Conservation (phyloP, 441 rosid genomes). For the Mallotus repandus region DNA sequence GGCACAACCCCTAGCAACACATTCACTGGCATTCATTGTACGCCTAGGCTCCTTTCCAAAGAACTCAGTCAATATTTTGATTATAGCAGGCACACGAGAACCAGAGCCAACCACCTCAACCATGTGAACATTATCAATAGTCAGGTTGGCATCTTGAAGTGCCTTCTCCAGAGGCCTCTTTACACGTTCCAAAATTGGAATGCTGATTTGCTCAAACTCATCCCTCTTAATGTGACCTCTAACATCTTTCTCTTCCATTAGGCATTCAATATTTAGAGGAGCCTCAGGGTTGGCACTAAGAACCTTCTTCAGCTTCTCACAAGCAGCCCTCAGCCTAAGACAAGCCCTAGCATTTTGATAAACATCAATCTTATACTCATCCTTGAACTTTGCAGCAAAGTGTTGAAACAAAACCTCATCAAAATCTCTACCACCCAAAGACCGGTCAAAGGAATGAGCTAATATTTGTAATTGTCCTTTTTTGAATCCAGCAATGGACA, state of each 20-base stretch:
- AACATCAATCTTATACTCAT: constrained; percentile 88
- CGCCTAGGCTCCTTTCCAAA: constrained; percentile 97
- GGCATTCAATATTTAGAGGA: constrained; percentile 86
- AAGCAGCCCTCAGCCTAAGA: constrained; percentile 74
- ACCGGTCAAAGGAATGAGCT: constrained; percentile 75
- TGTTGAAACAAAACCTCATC: constrained; percentile 84
- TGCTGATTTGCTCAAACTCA: constrained; percentile 82
- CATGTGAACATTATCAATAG: constrained; percentile 68
- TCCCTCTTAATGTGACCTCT: constrained; percentile 85
- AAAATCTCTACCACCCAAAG: constrained; percentile 92
- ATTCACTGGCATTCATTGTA: constrained; percentile 98
- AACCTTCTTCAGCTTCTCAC: constrained; percentile 93
- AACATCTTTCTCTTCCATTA: constrained; percentile 98
- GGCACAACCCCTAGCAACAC: constrained; percentile 92
- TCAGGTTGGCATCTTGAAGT: constrained; percentile 77
- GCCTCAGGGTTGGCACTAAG: constrained; percentile 95
- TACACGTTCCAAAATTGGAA: constrained; percentile 84
- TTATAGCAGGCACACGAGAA: constrained; percentile 80
- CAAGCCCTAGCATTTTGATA: constrained; percentile 83
- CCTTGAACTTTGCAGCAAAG: constrained; percentile 80
- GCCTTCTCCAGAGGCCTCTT: constrained; percentile 90
- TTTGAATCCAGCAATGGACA: constrained; percentile 85
- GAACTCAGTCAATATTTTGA: constrained; percentile 77
- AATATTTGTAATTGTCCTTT: constrained; percentile 81
- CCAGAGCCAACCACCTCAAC: constrained; percentile 96